Percentiles rank a stretch among this genome's conserved stretches.
These are phyloP conservation scores for Stevia rebaudiana DNA, from an alignment of 140 eudicot genomes.

Conservation along the genomic window DNA sequence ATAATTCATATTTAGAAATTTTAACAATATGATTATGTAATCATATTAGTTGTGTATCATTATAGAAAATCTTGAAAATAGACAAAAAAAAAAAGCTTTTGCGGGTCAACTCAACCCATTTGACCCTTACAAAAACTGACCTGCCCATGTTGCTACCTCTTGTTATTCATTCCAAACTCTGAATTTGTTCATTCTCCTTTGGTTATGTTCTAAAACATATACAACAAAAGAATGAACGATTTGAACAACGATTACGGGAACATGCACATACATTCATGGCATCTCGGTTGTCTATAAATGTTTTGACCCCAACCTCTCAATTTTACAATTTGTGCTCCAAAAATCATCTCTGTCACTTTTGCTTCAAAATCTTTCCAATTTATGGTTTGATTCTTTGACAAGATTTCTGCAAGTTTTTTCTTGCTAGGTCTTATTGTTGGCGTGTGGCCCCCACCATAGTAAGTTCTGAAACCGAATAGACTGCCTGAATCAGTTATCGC, in stretches of 20 bases:
- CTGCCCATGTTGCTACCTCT: not conserved
- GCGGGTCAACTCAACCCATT: not conserved
- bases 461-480: conserved; percentile 78
- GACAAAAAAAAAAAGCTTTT: not conserved
- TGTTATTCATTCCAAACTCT: too few species aligned
- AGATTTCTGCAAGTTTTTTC: conserved; percentile 61
- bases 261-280: too few species aligned
- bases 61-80: not conserved
- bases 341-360: conserved; percentile 62
- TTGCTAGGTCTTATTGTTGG: conserved; percentile 69
- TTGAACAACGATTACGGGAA: too few species aligned
- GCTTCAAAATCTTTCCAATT: conserved; percentile 49
- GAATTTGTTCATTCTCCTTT: not conserved
- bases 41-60: not conserved
- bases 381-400: conserved; percentile 52
- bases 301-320: conserved; percentile 17
- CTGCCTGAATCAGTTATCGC: conserved; percentile 89
- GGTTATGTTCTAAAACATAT: not conserved
- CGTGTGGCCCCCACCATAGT: conserved; percentile 74
- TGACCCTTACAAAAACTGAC: not conserved
- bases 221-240: not conserved
- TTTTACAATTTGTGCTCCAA: conserved; percentile 54
- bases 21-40: too few species aligned
- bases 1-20: not conserved
- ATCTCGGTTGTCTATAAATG: too few species aligned